These are phyloP conservation scores for Ceriops zippeliana DNA, from an alignment of 345 rosid species.

Conservation along the genomic window DNA sequence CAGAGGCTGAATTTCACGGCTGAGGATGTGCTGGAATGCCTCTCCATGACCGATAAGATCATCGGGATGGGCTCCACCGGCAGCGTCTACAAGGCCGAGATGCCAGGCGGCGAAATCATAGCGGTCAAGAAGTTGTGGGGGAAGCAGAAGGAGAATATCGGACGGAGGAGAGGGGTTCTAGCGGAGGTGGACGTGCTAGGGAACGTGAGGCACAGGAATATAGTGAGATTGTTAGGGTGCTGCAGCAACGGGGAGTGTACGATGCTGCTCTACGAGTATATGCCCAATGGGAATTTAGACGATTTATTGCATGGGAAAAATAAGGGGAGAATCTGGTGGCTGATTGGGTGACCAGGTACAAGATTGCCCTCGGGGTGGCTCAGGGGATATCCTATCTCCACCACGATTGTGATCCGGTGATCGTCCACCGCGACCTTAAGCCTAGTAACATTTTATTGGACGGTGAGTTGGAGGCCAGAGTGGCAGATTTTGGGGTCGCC, in stretches of 20 bases:
- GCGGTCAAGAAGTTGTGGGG: conserved; percentile 99
- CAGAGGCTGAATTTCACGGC: conserved; percentile 87
- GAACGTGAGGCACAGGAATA: conserved; percentile 82
- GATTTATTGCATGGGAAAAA: conserved; percentile 74
- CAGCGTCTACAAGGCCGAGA: conserved; percentile 84
- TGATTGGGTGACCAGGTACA: conserved; percentile 80
- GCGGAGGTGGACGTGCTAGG: conserved; percentile 96
- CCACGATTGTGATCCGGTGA: conserved; percentile 96
- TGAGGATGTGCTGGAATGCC: conserved; percentile 77
- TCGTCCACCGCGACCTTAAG: conserved; percentile 93
- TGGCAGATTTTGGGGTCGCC: conserved; percentile 97
- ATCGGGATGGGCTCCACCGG: conserved; percentile 96
- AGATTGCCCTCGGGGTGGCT: conserved; percentile 93
- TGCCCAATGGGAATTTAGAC: conserved; percentile 90
- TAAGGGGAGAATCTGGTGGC: conserved; percentile 61
- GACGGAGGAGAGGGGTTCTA: conserved; percentile 74
- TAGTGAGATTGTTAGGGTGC: conserved; percentile 84
- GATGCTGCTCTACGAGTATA: conserved; percentile 90
- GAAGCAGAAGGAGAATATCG: conserved; percentile 59
- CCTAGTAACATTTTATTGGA: conserved; percentile 88
- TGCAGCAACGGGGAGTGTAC: conserved; percentile 89
- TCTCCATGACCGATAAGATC: conserved; percentile 65
- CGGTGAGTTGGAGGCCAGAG: conserved; percentile 93
- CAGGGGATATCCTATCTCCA: conserved; percentile 98
- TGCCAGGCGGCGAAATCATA: conserved; percentile 92